Percentiles rank a stretch among this genome's conserved stretches.
Conservation (phyloP, 305 asterid genomes). For the Ajuga reptans region DNA sequence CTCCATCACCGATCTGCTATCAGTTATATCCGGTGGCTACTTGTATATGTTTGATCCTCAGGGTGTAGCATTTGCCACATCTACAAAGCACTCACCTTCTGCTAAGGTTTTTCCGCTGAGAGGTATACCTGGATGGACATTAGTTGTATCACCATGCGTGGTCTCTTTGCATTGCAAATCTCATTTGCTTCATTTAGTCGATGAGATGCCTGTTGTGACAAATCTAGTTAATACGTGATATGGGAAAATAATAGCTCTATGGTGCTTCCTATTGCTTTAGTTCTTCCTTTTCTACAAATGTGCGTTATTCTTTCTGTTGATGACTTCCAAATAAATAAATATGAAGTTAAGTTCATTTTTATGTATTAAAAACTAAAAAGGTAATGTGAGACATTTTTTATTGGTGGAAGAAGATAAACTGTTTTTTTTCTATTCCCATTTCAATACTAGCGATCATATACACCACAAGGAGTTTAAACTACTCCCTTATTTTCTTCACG, state of each 20-base stretch:
- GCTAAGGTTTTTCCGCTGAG: slow-evolving; percentile 76
- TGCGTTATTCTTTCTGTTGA: background rate
- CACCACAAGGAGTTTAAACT: background rate
- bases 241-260: slow-evolving; percentile 2
- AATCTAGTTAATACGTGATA: slow-evolving; percentile 2
- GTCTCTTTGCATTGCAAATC: slow-evolving; percentile 9
- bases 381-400: background rate
- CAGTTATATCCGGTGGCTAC: slow-evolving; percentile 80
- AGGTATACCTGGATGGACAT: slow-evolving; percentile 41
- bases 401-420: background rate
- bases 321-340: background rate
- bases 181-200: slow-evolving; percentile 18
- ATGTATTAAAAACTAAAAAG: background rate
- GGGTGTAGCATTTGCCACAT: slow-evolving; percentile 62
- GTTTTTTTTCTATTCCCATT: slow-evolving; percentile 1
- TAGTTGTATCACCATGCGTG: slow-evolving; percentile 11
- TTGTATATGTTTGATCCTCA: slow-evolving; percentile 93
- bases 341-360: background rate
- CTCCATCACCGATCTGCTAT: slow-evolving; percentile 74
- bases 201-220: slow-evolving; percentile 10
- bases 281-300: background rate
- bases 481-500: slow-evolving; percentile 2
- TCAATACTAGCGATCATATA: background rate
- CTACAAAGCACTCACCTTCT: slow-evolving; percentile 63
- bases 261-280: background rate